These are phyloP conservation scores for Waltiozyma sp. DNA, from an alignment of 1,139 yeast species.

Conservation along the genomic window DNA sequence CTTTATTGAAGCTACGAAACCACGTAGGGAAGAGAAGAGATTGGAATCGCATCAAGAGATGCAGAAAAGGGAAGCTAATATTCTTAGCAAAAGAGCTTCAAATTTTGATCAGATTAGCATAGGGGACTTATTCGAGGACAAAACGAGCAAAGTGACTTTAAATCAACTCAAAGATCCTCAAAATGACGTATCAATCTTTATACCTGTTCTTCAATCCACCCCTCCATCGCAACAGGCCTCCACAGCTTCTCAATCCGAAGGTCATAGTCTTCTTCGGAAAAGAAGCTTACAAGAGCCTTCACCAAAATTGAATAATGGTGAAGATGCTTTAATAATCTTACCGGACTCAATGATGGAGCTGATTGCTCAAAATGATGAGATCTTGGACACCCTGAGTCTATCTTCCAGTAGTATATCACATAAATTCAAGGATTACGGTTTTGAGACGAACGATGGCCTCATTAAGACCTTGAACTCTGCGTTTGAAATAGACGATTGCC, in stretches of 20 bases:
- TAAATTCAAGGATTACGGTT: background rate
- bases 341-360: background rate
- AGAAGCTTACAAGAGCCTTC: background rate
- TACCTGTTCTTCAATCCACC: background rate
- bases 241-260: background rate
- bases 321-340: background rate
- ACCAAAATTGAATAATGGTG: background rate
- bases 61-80: no score
- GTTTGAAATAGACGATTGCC: conserved; percentile 11
- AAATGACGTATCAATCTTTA: background rate
- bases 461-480: conserved; percentile 11
- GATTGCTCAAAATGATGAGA: background rate
- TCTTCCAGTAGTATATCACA: no score
- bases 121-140: background rate
- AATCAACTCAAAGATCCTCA: background rate
- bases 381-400: background rate
- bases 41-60: background rate
- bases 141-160: background rate
- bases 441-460: conserved; percentile 10
- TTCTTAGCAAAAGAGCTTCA: background rate
- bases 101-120: background rate
- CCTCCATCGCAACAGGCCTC: background rate
- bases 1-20: no score
- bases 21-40: background rate
- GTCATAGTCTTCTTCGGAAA: background rate